Evolutionary conservation across 306 rosid genomes (phyloP).

Genomic region (Cucumis cinereus): DNA sequence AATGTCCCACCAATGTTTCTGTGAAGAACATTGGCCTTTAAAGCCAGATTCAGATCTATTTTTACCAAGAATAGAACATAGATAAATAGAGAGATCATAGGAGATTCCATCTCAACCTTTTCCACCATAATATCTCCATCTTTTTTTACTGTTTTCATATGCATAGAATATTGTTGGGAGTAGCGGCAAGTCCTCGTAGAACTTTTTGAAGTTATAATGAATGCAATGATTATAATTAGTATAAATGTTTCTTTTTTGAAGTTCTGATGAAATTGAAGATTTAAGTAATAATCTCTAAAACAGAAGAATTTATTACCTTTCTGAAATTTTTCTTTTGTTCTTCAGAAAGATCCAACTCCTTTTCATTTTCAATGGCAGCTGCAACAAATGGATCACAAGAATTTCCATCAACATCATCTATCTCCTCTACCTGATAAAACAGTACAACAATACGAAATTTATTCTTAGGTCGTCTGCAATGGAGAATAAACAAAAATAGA

Average conservation of each 20-base stretch:
- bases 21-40: not conserved
- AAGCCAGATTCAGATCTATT: not conserved
- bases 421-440: slow-evolving; percentile 75
- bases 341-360: slow-evolving; percentile 66
- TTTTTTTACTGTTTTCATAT: not conserved
- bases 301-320: slow-evolving; percentile 37
- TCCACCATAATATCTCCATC: not conserved
- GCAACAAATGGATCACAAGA: slow-evolving; percentile 82
- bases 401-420: slow-evolving; percentile 75
- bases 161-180: not conserved
- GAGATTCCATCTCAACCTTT: too few species aligned
- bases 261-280: not conserved
- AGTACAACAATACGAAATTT: not conserved
- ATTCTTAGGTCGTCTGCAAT: not conserved
- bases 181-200: not conserved
- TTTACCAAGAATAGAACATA: not conserved
- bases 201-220: not conserved
- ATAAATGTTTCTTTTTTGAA: not conserved
- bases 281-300: not conserved
- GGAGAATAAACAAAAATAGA: not conserved
- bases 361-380: slow-evolving; percentile 83
- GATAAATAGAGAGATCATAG: not conserved
- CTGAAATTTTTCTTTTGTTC: slow-evolving; percentile 63
- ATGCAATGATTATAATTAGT: not conserved
- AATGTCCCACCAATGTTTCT: not conserved